These are phyloP conservation scores for Dothistroma septosporum DNA, from an alignment of 2,329 filamentous ascomycete genomes.

Conservation along the genomic window DNA sequence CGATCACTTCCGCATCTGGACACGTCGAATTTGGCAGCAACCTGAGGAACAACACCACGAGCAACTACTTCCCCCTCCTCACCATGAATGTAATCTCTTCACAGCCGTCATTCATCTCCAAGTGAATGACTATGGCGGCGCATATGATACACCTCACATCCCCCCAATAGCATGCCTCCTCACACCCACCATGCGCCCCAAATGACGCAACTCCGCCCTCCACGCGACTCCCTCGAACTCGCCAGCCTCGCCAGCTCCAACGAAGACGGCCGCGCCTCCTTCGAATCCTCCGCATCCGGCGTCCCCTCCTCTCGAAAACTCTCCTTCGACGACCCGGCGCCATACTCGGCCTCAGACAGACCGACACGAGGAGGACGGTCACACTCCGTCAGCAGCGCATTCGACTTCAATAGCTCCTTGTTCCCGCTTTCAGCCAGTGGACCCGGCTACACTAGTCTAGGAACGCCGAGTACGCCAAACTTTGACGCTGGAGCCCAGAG, in stretches of 20 bases:
- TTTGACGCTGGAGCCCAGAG: constrained; percentile 48
- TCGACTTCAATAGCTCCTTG: constrained; percentile 89
- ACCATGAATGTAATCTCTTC: not conserved
- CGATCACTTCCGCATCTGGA: not conserved
- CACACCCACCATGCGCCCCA: not conserved
- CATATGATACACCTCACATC: not conserved
- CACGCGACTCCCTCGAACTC: constrained; percentile 92
- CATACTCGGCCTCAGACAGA: constrained; percentile 1
- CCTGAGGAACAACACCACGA: not conserved
- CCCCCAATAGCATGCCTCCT: constrained; percentile 4
- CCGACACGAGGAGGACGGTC: constrained; percentile 40
- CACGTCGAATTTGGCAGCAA: not conserved
- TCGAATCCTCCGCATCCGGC: constrained; percentile 72
- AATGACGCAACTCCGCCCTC: constrained; percentile 29
- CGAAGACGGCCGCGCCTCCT: constrained; percentile 58
- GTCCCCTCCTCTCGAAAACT: constrained; percentile 80
- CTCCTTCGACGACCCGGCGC: constrained; percentile 68
- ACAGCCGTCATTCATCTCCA: not conserved
- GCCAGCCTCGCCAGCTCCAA: constrained; percentile 86
- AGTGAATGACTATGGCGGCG: not conserved
- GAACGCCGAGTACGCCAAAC: constrained; percentile 61
- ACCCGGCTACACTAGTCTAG: constrained; percentile 72
- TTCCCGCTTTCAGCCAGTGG: constrained; percentile 83
- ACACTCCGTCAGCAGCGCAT: constrained; percentile 87
- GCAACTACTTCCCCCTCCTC: not conserved